Conservation (phyloP, 1,139 yeast species). For the Wickerhamiella pararugosa region DNA sequence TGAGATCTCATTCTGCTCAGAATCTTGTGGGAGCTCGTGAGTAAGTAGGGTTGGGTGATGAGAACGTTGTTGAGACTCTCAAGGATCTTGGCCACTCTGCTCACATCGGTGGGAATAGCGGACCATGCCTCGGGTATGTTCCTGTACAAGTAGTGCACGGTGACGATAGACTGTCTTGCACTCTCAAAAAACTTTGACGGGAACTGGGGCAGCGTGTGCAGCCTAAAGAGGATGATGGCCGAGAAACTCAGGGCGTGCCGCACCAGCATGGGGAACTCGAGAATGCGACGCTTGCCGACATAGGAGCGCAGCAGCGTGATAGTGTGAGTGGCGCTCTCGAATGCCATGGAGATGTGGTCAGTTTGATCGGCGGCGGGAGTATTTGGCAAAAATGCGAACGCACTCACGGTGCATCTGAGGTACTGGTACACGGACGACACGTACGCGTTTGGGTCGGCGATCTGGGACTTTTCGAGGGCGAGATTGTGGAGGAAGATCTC, state of each 20-base stretch:
- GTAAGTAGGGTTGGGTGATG: conserved; percentile 75
- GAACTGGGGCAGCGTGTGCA: conserved; percentile 66
- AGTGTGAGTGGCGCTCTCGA: conserved; percentile 65
- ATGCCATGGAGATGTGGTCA: conserved; percentile 68
- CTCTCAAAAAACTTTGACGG: conserved; percentile 70
- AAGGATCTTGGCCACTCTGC: conserved; percentile 83
- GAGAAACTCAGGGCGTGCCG: conserved; percentile 76
- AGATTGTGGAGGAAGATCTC: conserved; percentile 65
- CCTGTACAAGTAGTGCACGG: conserved; percentile 75
- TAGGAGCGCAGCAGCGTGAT: conserved; percentile 64
- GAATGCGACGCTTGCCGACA: conserved; percentile 50
- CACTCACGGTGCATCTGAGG: conserved; percentile 66
- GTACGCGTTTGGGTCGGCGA: conserved; percentile 42
- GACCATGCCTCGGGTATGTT: conserved; percentile 88
- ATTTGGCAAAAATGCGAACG: conserved; percentile 84
- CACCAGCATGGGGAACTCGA: conserved; percentile 75
- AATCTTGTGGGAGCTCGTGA: conserved; percentile 52
- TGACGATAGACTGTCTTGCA: conserved; percentile 84
- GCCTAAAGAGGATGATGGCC: conserved; percentile 61
- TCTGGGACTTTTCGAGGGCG: conserved; percentile 49
- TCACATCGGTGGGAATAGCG: conserved; percentile 76
- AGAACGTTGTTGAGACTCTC: conserved; percentile 80
- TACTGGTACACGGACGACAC: conserved; percentile 74
- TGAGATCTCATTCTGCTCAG: conserved; percentile 85
- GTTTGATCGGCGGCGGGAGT: conserved; percentile 84